Conservation (phyloP, 164 flowering plant genomes). For the Platanus orientalis region DNA sequence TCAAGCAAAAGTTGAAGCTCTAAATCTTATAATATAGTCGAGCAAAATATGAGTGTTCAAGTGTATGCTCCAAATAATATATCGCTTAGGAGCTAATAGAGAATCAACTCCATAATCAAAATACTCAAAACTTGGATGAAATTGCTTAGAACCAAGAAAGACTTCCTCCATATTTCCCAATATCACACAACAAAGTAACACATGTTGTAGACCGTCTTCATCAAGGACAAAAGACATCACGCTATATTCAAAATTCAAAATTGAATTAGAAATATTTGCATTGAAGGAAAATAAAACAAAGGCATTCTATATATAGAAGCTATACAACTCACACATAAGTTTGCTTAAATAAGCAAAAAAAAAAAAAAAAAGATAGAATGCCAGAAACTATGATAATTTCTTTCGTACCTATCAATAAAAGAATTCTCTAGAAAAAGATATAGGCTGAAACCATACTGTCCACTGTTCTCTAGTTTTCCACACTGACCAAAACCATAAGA, state of each 20-base stretch:
- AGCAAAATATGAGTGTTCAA: conserved; percentile 57
- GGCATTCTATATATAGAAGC: no score
- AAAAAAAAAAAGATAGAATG: no score
- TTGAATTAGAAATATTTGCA: no score
- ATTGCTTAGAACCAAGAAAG: conserved; percentile 38
- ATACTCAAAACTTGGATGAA: conserved; percentile 32
- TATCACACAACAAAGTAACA: conserved; percentile 50
- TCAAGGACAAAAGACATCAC: conserved; percentile 31
- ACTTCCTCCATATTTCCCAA: conserved; percentile 54
- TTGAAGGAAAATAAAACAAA: no score
- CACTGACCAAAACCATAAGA: conserved; percentile 42
- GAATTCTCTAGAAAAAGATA: no score
- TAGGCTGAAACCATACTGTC: conserved; percentile 34
- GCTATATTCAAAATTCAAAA: conserved; percentile 24
- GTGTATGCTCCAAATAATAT: conserved; percentile 47
- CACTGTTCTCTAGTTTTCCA: conserved; percentile 10
- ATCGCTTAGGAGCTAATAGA: conserved; percentile 38
- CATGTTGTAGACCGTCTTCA: conserved; percentile 41
- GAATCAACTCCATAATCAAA: conserved; percentile 61
- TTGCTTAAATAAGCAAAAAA: no score
- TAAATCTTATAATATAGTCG: conserved; percentile 49
- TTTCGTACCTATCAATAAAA: no score
- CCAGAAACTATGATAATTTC: no score
- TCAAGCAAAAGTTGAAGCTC: no score
- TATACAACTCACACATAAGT: no score